These are phyloP conservation scores for Dictyostelium purpureum DNA, from an alignment of 78 protist genomes.

Conservation along the genomic window DNA sequence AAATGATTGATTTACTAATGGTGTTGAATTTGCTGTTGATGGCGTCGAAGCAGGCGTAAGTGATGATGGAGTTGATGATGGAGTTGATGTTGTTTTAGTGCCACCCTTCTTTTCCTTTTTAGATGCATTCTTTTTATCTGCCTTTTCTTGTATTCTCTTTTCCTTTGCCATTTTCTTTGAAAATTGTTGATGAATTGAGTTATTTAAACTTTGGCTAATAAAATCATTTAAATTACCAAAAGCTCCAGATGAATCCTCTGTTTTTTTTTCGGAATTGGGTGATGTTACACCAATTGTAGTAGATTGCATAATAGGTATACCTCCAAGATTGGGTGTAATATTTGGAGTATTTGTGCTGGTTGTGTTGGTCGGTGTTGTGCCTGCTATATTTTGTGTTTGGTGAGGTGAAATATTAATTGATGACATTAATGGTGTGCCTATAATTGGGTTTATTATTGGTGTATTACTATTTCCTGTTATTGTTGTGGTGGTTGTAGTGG, in stretches of 20 bases:
- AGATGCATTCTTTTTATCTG: neutral
- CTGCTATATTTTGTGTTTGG: neutral
- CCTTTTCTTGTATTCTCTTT: neutral
- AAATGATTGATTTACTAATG: neutral
- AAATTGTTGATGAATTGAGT: conserved; percentile 4
- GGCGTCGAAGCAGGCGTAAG: neutral
- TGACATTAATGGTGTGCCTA: neutral
- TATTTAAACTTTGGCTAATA: conserved; percentile 1
- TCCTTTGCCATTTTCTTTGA: neutral
- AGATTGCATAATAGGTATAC: neutral
- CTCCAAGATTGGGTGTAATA: neutral
- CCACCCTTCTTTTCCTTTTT: neutral
- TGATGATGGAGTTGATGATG: neutral
- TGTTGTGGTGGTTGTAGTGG: neutral
- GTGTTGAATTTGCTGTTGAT: neutral
- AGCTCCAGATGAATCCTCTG: neutral
- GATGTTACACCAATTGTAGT: neutral
- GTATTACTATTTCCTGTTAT: neutral
- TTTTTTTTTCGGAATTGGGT: neutral
- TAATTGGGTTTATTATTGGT: neutral
- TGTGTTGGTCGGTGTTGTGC: neutral
- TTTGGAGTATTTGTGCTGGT: neutral
- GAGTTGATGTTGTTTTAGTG: neutral
- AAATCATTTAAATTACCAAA: conserved; percentile 1
- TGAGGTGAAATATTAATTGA: conserved; percentile 10